Conservation (phyloP, 225 moss, liverwort and hornwort genomes). For the Antitrichia curtipendula region DNA sequence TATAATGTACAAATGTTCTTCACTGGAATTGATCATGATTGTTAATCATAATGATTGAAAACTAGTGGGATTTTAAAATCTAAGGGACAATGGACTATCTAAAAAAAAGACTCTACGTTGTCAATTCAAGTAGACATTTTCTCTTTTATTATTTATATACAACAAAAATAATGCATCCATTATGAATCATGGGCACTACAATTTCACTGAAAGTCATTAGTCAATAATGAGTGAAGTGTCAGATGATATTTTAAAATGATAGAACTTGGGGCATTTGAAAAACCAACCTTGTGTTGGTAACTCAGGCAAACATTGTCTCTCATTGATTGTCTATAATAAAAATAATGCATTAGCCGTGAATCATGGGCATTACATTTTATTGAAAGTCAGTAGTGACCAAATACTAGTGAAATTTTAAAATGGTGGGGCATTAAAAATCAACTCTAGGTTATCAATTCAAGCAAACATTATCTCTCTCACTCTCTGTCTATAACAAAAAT, state of each 20-base stretch:
- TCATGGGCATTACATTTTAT: not conserved
- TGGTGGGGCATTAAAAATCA: not conserved
- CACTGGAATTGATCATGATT: not conserved
- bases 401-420: not conserved
- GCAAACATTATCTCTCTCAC: not conserved
- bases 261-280: not conserved
- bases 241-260: not conserved
- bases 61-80: accelerated
- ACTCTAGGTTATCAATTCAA: not conserved
- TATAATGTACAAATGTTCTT: not conserved
- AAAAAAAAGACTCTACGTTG: not conserved
- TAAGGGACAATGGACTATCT: not conserved
- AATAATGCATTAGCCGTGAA: accelerated
- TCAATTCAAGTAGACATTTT: not conserved
- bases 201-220: not conserved
- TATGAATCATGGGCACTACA: not conserved
- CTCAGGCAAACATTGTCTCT: not conserved
- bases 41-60: accelerated
- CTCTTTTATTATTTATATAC: too few species aligned
- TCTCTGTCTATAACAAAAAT: accelerated
- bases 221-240: not conserved
- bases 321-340: not conserved
- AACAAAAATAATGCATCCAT: not conserved
- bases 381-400: not conserved
- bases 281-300: not conserved